Base-by-base conservation (phyloP, 2,329 filamentous ascomycete species). In the Fusarium humuli region DNA sequence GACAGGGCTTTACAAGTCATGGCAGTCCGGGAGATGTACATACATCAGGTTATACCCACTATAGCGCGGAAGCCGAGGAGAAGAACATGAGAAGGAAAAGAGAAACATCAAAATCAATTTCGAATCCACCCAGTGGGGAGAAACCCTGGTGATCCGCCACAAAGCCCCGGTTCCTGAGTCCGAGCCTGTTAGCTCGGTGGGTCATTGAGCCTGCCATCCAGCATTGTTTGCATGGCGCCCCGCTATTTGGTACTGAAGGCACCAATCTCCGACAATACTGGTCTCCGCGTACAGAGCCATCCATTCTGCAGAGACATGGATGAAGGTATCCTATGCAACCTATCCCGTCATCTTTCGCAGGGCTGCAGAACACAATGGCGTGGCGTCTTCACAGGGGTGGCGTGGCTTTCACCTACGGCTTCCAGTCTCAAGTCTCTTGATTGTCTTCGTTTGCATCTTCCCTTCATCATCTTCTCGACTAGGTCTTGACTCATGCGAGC, bases 151-250 rank as follows among this genome's bases (percentile, higher is more conserved):
- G 47, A 65, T 61, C 60, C 65, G 57, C 68, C 67, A 70, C 55
- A 52, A 47, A 63, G 29, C 59, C 65, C 68, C 42, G 59, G 68
- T 71, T 61, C 68, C 68, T 68, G 64, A 68, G 47, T 30, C 68
- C 48, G 63, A 47, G 42, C 41, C 53, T 30, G 44, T 56, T 66
- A 44, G 42, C 27, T 56, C 20, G 34, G 68, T 70, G 68, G 67
- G 64, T 46, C 67, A 63, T 18, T 41, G 46, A 41, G 23, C 65
- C 57, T 53, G 57, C 59, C 53, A 47, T 47, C 42, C 30, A 49
- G 18, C n/a, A 49, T 65, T 40, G 22, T 65, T 58, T 65, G 46
- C 68, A 71, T 65, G 68, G 68, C 64, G 68, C 68, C 68, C 68
- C 68, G 68, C 64, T 61, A 32, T 57, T 59, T 56, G 47, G 47